Evolutionary conservation across 345 rosid genomes (phyloP), one percentile per base, ranked within the genome.

Genomic region (Hibiscus syriacus): DNA sequence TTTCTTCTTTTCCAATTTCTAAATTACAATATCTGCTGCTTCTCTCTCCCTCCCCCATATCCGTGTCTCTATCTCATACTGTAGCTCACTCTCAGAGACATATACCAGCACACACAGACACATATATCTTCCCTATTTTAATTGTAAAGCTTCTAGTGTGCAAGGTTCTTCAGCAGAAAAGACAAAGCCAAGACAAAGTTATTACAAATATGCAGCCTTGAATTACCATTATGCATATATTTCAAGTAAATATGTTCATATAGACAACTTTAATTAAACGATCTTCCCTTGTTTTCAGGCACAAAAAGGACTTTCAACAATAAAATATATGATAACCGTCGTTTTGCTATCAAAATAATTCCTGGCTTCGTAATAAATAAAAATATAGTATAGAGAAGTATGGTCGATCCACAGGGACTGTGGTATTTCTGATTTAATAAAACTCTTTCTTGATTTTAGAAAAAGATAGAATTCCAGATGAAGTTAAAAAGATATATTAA

Each of bases 181-280:
- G n/a, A n/a, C n/a, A n/a, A n/a, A n/a, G n/a, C n/a, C 87, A 85
- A 84, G 82, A 70, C 26, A 62, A 91, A 91, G 97, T 97, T 94
- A 85, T 48, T 41, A 27, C 52, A 46, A 1, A n/a, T 67, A 23
- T 72, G 17, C 56, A 23, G 13, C 66, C 43, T 53, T 43, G 6
- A 23, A 27, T 25, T 45, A 50, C 22, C 29, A 72, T 75, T 27
- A 36, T 59, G 4, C 64, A 13, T 73, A 50, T 30, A 55, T 68
- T 2, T 68, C 22, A 25, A 58, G 60, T 48, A 36, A 32, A 57
- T 19, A 12, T 36, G 3, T 55, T 19, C 26, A 46, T 22, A 52
- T 17, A 16, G 12, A 41, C 2, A 8, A 8, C 48, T 25, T 46
- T 46, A 29, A 16, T 63, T 46, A 19, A 36, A 39, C 62, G 45